A percentile compares a stretch with the other conserved stretches of the same genome.
phyloP scores from a whole-genome alignment of 2,329 filamentous ascomycete genomes.

The Paramyrothecium sp. region DNA sequence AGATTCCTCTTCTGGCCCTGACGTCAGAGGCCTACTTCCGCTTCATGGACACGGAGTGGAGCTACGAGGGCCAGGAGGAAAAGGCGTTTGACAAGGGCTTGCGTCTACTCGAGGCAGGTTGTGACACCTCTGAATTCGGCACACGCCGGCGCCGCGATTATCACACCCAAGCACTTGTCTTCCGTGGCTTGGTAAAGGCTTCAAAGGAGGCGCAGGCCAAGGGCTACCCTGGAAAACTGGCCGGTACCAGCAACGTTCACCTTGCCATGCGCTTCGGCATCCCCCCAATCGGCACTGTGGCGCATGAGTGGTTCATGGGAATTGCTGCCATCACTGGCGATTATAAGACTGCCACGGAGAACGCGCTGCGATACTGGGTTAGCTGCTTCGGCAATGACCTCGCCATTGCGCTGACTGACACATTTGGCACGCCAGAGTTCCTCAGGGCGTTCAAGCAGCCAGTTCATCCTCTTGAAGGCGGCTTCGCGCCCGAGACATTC shows the following conservation, averaged over 20 bases:
- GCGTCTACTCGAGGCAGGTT: conserved; percentile 75
- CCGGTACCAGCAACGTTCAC: conserved; percentile 94
- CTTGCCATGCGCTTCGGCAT: conserved; percentile 91
- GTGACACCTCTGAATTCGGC: conserved; percentile 91
- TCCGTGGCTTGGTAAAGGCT: conserved; percentile 80
- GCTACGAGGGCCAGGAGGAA: conserved; percentile 81
- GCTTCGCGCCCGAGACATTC: conserved; percentile 39
- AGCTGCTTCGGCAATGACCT: conserved; percentile 84
- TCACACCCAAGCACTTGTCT: conserved; percentile 89
- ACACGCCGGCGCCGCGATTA: conserved; percentile 88
- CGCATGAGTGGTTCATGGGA: conserved; percentile 99
- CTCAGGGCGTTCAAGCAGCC: conserved; percentile 78
- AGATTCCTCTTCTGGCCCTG: conserved; percentile 89
- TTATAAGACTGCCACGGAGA: conserved; percentile 81
- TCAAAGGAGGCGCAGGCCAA: conserved; percentile 66
- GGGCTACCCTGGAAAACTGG: conserved; percentile 69
- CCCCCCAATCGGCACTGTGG: conserved; percentile 80
- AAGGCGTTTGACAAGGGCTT: conserved; percentile 81
- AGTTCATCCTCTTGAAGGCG: conserved; percentile 42
- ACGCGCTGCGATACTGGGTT: conserved; percentile 84
- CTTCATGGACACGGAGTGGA: conserved; percentile 93
- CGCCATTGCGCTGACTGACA: conserved; percentile 90
- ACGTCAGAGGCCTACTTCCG: conserved; percentile 97
- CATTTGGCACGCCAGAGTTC: conserved; percentile 90
- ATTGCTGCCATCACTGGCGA: conserved; percentile 87